These are phyloP conservation scores for Pyrus pyrifolia DNA, from an alignment of 306 rosid species.

Conservation along the genomic window DNA sequence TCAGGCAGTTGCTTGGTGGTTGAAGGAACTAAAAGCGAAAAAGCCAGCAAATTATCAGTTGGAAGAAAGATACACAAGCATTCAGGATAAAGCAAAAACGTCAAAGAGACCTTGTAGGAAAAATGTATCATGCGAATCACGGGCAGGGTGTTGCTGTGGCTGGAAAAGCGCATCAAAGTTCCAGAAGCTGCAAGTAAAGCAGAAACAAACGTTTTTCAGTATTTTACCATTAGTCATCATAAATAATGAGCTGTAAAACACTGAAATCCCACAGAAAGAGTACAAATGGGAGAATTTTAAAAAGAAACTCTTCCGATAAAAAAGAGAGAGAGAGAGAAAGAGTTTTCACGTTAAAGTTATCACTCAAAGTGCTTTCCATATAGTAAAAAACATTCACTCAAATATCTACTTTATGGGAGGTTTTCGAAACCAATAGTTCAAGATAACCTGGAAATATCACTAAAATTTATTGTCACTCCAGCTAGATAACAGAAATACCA, in stretches of 20 bases:
- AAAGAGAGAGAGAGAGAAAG: background rate
- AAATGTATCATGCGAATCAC: conserved; percentile 95
- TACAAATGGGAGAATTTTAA: background rate
- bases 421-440: background rate
- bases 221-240: background rate
- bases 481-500: background rate
- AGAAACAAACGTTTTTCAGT: background rate
- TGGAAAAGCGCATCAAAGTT: conserved; percentile 93
- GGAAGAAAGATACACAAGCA: conserved; percentile 15
- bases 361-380: background rate
- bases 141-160: conserved; percentile 99
- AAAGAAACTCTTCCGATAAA: background rate
- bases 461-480: background rate
- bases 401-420: background rate
- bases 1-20: conserved; percentile 74
- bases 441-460: background rate
- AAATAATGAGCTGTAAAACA: background rate
- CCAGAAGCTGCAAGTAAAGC: conserved; percentile 70
- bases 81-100: background rate
- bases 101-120: conserved; percentile 52
- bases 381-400: background rate
- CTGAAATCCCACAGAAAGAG: background rate
- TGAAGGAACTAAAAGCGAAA: conserved; percentile 59
- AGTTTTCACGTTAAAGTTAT: background rate
- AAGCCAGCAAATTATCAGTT: conserved; percentile 13